phyloP scores from a whole-genome alignment of 148 eudicot genomes.

The Spergularia marina region DNA sequence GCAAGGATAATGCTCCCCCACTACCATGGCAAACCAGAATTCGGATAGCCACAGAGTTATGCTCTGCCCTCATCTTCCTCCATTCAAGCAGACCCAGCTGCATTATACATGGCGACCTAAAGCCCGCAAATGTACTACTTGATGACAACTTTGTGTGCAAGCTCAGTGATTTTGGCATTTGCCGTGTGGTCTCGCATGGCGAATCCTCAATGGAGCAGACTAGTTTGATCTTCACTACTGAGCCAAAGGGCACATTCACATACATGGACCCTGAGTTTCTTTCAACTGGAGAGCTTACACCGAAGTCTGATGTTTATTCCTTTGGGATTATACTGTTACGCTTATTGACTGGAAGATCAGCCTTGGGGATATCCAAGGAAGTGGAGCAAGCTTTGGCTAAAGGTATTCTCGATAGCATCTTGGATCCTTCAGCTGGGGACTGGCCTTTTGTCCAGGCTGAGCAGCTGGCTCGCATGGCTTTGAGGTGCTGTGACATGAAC shows the following conservation, averaged over 20 bases:
- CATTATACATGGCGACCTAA: slow-evolving; percentile 55
- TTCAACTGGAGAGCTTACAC: slow-evolving; percentile 55
- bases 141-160: slow-evolving; percentile 59
- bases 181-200: slow-evolving; percentile 34
- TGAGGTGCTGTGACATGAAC: slow-evolving; percentile 57
- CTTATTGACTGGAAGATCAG: slow-evolving; percentile 63
- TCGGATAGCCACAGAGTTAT: slow-evolving; percentile 73
- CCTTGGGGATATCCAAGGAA: slow-evolving; percentile 52
- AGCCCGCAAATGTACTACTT: slow-evolving; percentile 60
- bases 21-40: slow-evolving; percentile 78
- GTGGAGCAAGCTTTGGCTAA: slow-evolving; percentile 54
- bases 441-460: slow-evolving; percentile 86
- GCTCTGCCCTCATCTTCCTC: slow-evolving; percentile 75
- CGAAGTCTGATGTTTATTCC: slow-evolving; percentile 69
- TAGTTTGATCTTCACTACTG: slow-evolving; percentile 31
- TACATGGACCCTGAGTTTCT: slow-evolving; percentile 71
- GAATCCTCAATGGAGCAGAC: slow-evolving; percentile 35
- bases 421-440: slow-evolving; percentile 82
- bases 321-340: slow-evolving; percentile 67
- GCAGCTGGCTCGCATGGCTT: slow-evolving; percentile 64
- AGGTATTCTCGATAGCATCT: slow-evolving; percentile 42
- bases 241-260: slow-evolving; percentile 55
- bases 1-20: slow-evolving; percentile 57
- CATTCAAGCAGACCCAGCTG: slow-evolving; percentile 55
- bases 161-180: slow-evolving; percentile 63